Conservation (phyloP, 371 early-diverging fungal species). For the Blakeslea trispora region DNA sequence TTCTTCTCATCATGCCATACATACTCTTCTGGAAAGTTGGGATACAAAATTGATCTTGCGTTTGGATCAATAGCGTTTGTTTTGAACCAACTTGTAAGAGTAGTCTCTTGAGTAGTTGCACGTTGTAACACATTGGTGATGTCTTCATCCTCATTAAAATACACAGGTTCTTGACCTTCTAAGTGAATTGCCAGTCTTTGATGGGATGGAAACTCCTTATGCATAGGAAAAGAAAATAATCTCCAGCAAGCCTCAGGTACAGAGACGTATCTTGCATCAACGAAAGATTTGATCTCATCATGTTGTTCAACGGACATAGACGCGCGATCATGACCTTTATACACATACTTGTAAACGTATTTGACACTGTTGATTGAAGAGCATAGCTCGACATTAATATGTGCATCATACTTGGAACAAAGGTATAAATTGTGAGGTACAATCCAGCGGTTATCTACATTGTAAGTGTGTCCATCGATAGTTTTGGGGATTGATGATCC, state of each 20-base stretch:
- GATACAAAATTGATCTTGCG: constrained; percentile 13
- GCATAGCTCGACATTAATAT: constrained; percentile 44
- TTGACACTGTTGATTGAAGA: constrained; percentile 15
- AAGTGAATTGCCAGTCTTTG: background rate
- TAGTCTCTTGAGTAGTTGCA: background rate
- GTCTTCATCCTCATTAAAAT: background rate
- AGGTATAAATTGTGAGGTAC: constrained; percentile 31
- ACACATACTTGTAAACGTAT: constrained; percentile 28
- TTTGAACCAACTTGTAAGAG: background rate
- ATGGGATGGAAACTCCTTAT: constrained; percentile 15
- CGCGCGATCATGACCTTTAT: constrained; percentile 29
- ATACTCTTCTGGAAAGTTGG: constrained; percentile 20
- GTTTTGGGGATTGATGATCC: too few relatives aligned
- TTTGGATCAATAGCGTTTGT: background rate
- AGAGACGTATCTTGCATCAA: constrained; percentile 25
- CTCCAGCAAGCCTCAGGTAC: constrained; percentile 26
- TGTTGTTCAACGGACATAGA: too few relatives aligned
- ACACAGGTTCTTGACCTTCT: too few relatives aligned
- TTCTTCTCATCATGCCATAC: background rate
- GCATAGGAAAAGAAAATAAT: constrained; percentile 23
- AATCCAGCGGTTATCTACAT: constrained; percentile 27
- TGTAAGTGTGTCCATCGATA: too few relatives aligned
- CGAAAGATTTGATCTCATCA: too few relatives aligned
- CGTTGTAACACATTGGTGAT: background rate
- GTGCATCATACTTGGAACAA: constrained; percentile 26